These are phyloP conservation scores for Candida sp. DNA, from an alignment of 1,139 yeast species.

Conservation along the genomic window DNA sequence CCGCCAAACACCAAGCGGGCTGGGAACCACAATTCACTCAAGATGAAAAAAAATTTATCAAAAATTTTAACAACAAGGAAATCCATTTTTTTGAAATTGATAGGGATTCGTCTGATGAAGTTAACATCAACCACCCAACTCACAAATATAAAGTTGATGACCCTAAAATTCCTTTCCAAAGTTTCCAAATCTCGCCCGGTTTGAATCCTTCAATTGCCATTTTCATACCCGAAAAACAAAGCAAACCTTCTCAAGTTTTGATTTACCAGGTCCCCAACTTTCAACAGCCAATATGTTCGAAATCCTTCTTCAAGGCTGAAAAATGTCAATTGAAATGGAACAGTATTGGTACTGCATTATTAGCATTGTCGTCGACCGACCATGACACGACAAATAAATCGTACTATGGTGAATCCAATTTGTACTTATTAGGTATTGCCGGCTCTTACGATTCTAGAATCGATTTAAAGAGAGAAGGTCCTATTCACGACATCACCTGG, in stretches of 20 bases:
- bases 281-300: slow-evolving; percentile 77
- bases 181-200: slow-evolving; percentile 76
- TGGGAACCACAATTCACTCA: slow-evolving; percentile 90
- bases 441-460: slow-evolving; percentile 92
- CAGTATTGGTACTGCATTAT: slow-evolving; percentile 85
- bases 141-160: slow-evolving; percentile 64
- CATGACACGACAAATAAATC: slow-evolving; percentile 93
- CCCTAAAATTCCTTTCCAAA: slow-evolving; percentile 49
- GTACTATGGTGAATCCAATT: slow-evolving; percentile 94
- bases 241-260: slow-evolving; percentile 85
- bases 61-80: slow-evolving; percentile 55
- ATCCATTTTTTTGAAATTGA: slow-evolving; percentile 67
- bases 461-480: slow-evolving; percentile 86
- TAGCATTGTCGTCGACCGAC: slow-evolving; percentile 94
- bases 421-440: slow-evolving; percentile 86
- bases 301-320: slow-evolving; percentile 94
- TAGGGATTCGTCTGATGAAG: slow-evolving; percentile 38
- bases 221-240: slow-evolving; percentile 80
- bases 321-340: slow-evolving; percentile 94
- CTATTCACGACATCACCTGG: slow-evolving; percentile 98
- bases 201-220: slow-evolving; percentile 90
- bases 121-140: slow-evolving; percentile 48
- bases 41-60: slow-evolving; percentile 71
- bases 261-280: slow-evolving; percentile 79
- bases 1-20: slow-evolving; percentile 80